Evolutionary conservation across 2,329 filamentous ascomycete genomes (phyloP).

Genomic region (Penicillium sp.): DNA sequence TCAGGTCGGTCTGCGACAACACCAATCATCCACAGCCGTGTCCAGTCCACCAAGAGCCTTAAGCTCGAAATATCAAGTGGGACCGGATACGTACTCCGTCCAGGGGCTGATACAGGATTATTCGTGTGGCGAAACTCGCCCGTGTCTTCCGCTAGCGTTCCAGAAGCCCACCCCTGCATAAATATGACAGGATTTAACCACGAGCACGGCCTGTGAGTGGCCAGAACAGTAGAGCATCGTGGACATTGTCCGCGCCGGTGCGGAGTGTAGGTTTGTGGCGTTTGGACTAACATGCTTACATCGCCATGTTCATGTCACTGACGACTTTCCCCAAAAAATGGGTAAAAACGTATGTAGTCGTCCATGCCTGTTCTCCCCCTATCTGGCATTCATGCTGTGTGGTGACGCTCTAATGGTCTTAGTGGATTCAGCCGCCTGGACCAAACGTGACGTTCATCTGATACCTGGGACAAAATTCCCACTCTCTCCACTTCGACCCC

Average conservation of each 20-base stretch:
- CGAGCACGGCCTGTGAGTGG: not conserved
- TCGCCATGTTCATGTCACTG: not conserved
- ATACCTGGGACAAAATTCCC: slow-evolving; percentile 1
- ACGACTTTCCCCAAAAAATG: not conserved
- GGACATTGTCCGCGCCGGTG: not conserved
- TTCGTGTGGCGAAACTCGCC: slow-evolving; percentile 6
- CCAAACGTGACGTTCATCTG: slow-evolving; percentile 7
- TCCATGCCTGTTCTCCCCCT: not conserved
- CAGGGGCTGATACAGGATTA: not conserved
- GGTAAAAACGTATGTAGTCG: too few relatives aligned
- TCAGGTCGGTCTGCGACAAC: not conserved
- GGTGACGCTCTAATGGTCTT: slow-evolving; percentile 1
- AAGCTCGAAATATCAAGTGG: not conserved
- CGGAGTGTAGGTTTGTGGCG: slow-evolving; percentile 12
- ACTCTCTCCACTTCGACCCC: not conserved
- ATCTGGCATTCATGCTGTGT: not conserved
- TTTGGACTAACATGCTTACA: not conserved
- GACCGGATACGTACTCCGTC: not conserved
- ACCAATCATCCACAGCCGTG: not conserved
- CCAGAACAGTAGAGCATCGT: not conserved
- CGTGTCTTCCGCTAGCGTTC: slow-evolving; percentile 16
- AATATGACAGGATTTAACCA: not conserved
- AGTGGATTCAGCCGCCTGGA: slow-evolving; percentile 11
- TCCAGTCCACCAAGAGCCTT: not conserved
- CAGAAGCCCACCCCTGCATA: slow-evolving; percentile 16